phyloP scores from a whole-genome alignment of 257 asterid species.

The Penstemon barbatus region DNA sequence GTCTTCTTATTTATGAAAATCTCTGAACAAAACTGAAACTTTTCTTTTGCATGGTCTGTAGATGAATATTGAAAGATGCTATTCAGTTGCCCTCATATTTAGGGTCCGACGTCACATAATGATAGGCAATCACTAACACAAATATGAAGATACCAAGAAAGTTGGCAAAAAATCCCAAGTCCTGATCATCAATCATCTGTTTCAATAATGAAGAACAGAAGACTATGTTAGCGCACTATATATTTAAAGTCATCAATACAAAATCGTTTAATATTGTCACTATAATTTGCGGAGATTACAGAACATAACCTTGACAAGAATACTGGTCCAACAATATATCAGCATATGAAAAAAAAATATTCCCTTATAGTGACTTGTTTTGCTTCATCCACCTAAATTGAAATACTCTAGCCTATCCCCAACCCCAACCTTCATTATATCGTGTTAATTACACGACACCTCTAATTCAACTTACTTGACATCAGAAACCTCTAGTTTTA shows the following conservation, averaged over 20 bases:
- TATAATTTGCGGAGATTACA: background rate
- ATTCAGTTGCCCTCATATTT: constrained; percentile 84
- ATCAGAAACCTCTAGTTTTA: background rate
- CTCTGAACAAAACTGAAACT: constrained; percentile 29
- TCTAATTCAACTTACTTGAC: background rate
- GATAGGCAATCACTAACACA: constrained; percentile 82
- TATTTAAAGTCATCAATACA: background rate
- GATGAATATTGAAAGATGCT: constrained; percentile 27
- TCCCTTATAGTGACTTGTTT: background rate
- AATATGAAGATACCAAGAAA: constrained; percentile 90
- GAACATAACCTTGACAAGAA: background rate
- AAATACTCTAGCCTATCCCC: background rate
- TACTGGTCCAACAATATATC: constrained; percentile 4
- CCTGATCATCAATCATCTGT: constrained; percentile 97
- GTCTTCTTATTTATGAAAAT: constrained; percentile 27
- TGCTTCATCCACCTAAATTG: background rate
- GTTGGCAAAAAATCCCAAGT: constrained; percentile 95
- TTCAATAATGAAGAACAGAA: constrained; percentile 23
- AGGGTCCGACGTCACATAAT: constrained; percentile 87
- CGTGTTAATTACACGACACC: background rate
- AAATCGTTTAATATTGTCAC: background rate
- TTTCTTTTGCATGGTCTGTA: constrained; percentile 26
- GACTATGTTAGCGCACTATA: constrained; percentile 6
- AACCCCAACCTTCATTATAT: constrained; percentile 9
- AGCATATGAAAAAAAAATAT: background rate